Evolutionary conservation across 2,329 filamentous ascomycete genomes (phyloP), one percentile per base, ranked within the genome.

Genomic region (Aplosporella prunicola): DNA sequence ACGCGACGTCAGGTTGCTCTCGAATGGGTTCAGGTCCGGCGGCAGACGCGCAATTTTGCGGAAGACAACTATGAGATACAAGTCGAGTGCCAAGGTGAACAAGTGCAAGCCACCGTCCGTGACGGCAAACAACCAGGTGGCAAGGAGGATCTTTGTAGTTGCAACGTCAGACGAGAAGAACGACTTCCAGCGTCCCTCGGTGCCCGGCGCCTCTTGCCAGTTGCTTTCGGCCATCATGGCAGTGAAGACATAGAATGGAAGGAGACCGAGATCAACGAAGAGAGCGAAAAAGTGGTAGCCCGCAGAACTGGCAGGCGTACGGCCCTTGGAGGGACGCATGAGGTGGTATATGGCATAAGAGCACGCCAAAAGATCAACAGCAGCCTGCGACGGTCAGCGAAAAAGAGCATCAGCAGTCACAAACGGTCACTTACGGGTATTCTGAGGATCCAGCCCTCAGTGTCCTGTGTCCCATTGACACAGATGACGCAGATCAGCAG

Each of bases 1-100:
- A 16, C 80, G 75, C 9, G 84, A 78, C 1, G 87, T 95, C 41
- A 93, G 65, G 51, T 89, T 80, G 47, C 83, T 77, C 56, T 95
- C 88, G 10, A 96, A 69, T 2, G 89, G 89, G 56, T 96, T 96
- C 82, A 94, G 86, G 53, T 96, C 89, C 0, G 89, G 88, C 5
- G 89, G 89, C 56, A 95, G 72, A 14, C 71, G 68, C 5, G 78
- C 70, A 50, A 96, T 95, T 52, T 82, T 81, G 26, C 80, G 76
- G 74, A 95, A 96, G 48, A 82, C 74, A 35, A 83, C 56, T 11
- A 78, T 76, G 17, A 96, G 68, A 62, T 82, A 95, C 20, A 84
- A 55, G 5, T 84, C 84, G 23, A 93, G 65, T 13, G 67, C 59
- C 2, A 91, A 60, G 2, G 84, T 84, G 8, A 85, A 45, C 0